Base-by-base conservation (phyloP, 257 asterid species). In the Parsonsia alboflavescens region DNA sequence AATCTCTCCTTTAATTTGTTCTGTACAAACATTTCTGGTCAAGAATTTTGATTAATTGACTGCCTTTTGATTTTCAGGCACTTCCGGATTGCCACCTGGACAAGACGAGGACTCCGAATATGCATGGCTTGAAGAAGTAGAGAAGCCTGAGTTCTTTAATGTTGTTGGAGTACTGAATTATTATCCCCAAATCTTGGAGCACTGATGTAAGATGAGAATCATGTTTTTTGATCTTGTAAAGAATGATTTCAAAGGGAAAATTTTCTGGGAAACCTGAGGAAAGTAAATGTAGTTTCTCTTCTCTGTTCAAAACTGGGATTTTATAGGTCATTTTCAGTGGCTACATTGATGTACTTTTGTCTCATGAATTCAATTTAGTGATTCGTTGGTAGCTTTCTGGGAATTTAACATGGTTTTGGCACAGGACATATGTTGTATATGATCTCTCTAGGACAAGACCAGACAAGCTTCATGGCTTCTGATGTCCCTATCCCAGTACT, bases 401-500 rank as follows among this genome's bases (percentile, higher is more conserved):
- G 96, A 73, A 80, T 76, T 73, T 75, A 62, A 95, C 97, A 94
- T 50, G 85, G 70, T 33, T 76, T 83, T 0, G 97, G 93, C 54
- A 90, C 24, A 1, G 98, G 97, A 21, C 97, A 97, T 12, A 82
- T 48, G 52, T 94, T 97, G 71, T 89, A 89, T 56, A 90, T 94
- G 75, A 92, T 80, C 75, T 90, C 97, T 71, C 97, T 78, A 57
- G 90, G 98, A 85, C 96, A 90, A 7, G 98, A 94, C 97, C 97
- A 94, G 1, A 94, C 97, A 0, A 94, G 92, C 83, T 84, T 88
- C 76, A 92, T 90, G 45, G 98, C 97, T 75, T 91, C 98, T 0
- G 97, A 96, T 46, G 97, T 92, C 56, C 97, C 98, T 36, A 92
- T 94, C 62, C 98, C 97, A 0, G 97, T 97, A 49, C 97, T 76